Conservation (phyloP, 176 grass and related monocot species). For the sorghum (Sorghum bicolor) region DNA sequence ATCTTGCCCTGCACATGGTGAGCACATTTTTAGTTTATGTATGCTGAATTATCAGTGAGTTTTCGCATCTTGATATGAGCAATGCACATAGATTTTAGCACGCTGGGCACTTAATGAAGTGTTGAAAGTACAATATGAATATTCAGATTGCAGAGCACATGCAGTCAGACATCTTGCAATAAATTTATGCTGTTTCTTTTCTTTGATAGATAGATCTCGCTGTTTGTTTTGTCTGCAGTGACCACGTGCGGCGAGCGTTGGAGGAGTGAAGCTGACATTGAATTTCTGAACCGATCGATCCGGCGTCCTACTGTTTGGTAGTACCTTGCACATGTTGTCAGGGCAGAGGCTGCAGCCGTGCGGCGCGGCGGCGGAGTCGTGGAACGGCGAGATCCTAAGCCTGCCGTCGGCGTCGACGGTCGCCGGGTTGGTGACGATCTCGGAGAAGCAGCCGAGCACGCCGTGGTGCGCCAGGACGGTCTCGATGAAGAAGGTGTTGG, state of each 20-base stretch:
- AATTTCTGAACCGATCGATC: conserved; percentile 7
- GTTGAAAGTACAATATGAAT: neutral
- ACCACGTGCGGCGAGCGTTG: conserved; percentile 25
- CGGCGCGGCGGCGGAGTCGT: conserved; percentile 34
- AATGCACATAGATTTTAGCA: neutral
- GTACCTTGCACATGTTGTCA: conserved; percentile 90
- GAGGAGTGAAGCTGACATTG: neutral
- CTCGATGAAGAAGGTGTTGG: conserved; percentile 84
- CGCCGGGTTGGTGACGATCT: conserved; percentile 69
- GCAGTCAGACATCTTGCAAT: neutral
- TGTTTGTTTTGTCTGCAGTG: neutral
- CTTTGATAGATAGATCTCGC: neutral
- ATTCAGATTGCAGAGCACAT: conserved; percentile 5
- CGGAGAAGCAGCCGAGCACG: conserved; percentile 62
- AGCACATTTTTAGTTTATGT: neutral
- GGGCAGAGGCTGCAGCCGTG: conserved; percentile 81
- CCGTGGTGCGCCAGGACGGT: conserved; percentile 69
- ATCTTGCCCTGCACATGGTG: conserved; percentile 59
- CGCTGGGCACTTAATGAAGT: too few species aligned
- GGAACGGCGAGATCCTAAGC: conserved; percentile 70
- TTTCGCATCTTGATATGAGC: neutral
- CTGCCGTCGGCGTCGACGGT: conserved; percentile 54
- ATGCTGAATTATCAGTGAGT: neutral
- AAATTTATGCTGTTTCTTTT: neutral
- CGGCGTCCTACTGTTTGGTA: conserved; percentile 18